Conservation (phyloP, 2,329 filamentous ascomycete species). For the Hypoxylon sp. region DNA sequence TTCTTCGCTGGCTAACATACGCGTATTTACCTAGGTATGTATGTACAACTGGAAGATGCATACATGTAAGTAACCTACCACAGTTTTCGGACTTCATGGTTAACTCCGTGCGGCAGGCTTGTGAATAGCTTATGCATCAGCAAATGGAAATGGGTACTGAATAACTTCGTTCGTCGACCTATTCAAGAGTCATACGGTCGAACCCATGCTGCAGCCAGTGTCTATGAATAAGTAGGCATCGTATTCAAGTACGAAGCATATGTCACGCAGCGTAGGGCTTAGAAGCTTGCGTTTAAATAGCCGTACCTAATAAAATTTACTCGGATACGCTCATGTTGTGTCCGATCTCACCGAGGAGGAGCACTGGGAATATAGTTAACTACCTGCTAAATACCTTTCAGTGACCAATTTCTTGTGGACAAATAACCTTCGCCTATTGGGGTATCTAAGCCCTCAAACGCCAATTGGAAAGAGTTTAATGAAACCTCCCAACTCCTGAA, state of each 20-base stretch:
- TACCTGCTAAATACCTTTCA: neutral
- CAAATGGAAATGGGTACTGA: neutral
- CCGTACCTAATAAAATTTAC: neutral
- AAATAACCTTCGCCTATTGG: neutral
- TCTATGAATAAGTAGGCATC: neutral
- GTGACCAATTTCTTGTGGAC: neutral
- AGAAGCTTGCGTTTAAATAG: neutral
- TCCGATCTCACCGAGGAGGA: neutral
- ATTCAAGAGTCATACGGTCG: constrained; percentile 1
- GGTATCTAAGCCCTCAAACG: constrained; percentile 24
- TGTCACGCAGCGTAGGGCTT: neutral
- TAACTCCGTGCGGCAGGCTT: constrained; percentile 1
- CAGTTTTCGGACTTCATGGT: constrained; percentile 2
- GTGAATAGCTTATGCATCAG: neutral
- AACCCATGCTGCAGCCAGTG: neutral
- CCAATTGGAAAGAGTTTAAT: constrained; percentile 1
- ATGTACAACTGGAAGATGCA: neutral
- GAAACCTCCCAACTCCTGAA: neutral
- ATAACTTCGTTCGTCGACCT: neutral
- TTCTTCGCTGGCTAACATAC: neutral
- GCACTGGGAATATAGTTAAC: neutral
- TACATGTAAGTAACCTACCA: neutral
- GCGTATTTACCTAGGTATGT: neutral
- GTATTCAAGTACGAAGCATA: neutral
- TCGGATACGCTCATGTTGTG: neutral